A percentile compares a stretch with the other conserved stretches of the same genome.
These are phyloP conservation scores for Geranium rotundifolium DNA, from an alignment of 345 rosid species.

Conservation along the genomic window DNA sequence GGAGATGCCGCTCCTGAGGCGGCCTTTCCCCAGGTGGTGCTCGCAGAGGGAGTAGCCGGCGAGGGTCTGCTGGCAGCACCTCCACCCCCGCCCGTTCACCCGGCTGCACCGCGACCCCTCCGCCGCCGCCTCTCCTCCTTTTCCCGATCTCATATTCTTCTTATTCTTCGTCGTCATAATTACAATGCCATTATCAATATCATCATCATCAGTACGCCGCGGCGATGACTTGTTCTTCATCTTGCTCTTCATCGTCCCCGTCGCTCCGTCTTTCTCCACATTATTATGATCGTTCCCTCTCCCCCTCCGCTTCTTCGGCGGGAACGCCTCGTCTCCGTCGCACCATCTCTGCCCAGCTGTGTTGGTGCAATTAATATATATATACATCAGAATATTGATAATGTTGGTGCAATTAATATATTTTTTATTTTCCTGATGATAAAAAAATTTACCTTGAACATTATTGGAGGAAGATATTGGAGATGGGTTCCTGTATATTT, in stretches of 20 bases:
- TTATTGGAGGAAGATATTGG: conserved; percentile 14
- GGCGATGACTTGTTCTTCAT: conserved; percentile 24
- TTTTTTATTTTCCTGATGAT: no score
- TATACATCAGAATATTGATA: no score
- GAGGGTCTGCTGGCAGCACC: conserved; percentile 88
- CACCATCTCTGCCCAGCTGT: conserved; percentile 24
- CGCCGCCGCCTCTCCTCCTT: conserved; percentile 42
- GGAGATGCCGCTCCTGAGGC: no score
- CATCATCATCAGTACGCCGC: conserved; percentile 13
- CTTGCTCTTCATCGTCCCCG: conserved; percentile 26
- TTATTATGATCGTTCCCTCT: not conserved
- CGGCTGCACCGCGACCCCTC: conserved; percentile 94
- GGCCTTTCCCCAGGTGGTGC: conserved; percentile 93
- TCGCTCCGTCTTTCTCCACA: conserved; percentile 15
- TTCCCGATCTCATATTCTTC: conserved; percentile 4
- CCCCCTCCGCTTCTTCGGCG: conserved; percentile 56
- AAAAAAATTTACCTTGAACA: conserved; percentile 34
- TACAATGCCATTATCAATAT: not conserved
- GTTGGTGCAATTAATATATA: no score
- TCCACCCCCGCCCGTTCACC: conserved; percentile 94
- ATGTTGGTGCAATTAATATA: no score
- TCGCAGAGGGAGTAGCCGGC: conserved; percentile 91
- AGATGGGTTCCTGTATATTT: conserved; percentile 19
- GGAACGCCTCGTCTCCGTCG: conserved; percentile 34
- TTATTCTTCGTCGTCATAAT: not conserved